Percentiles rank a stretch among this genome's conserved stretches.
These are phyloP conservation scores for Sporormia fimetaria DNA, from an alignment of 495 filamentous ascomycete genomes.

Conservation along the genomic window DNA sequence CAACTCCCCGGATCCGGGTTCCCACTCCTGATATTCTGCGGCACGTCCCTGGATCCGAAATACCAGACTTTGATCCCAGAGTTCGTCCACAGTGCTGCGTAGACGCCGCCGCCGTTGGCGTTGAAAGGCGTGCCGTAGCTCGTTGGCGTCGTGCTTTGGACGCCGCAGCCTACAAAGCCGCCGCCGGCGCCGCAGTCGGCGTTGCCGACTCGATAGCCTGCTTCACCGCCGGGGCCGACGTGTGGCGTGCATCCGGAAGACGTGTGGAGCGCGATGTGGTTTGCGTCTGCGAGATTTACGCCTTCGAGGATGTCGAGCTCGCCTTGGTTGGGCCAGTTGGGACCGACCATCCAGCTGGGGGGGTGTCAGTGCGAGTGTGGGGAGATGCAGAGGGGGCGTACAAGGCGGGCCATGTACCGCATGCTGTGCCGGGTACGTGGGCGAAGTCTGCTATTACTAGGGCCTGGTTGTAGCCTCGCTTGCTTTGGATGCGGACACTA, in stretches of 20 bases:
- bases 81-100: conserved; percentile 27
- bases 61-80: conserved; percentile 28
- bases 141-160: conserved; percentile 9
- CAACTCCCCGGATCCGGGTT: conserved; percentile 26
- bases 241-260: conserved; percentile 24
- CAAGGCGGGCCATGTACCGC: conserved; percentile 36
- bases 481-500: conserved; percentile 33
- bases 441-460: conserved; percentile 33
- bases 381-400: conserved; percentile 10
- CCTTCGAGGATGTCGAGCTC: conserved; percentile 41
- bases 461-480: conserved; percentile 28
- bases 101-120: conserved; percentile 28
- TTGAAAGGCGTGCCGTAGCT: conserved; percentile 29
- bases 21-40: conserved; percentile 18
- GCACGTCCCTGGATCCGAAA: conserved; percentile 21
- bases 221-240: conserved; percentile 10
- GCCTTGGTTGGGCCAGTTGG: conserved; percentile 61
- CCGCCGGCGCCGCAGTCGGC: conserved; percentile 27
- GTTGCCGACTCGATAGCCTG: conserved; percentile 17
- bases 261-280: conserved; percentile 31
- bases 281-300: conserved; percentile 25
- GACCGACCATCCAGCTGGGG: conserved; percentile 23
- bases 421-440: conserved; percentile 31
- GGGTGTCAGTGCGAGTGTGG: conserved; percentile 1
- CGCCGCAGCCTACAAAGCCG: conserved; percentile 25